These are phyloP conservation scores for Aspergillus terreus DNA, from an alignment of 2,329 filamentous ascomycete species.

Conservation along the genomic window DNA sequence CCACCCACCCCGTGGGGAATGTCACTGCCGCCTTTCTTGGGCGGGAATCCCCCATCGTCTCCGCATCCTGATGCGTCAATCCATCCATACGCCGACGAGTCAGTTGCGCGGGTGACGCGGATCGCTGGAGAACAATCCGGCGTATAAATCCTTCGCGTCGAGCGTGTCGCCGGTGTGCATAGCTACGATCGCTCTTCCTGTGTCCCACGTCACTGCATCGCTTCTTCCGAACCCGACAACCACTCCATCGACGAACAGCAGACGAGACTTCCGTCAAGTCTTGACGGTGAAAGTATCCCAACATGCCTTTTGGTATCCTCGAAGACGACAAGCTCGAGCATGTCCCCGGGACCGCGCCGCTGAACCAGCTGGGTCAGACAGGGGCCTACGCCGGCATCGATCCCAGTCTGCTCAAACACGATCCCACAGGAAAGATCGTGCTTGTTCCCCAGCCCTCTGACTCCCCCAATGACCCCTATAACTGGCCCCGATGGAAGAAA, in stretches of 20 bases:
- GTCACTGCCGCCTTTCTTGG: not conserved
- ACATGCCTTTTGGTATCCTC: constrained; percentile 29
- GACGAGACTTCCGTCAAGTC: too few species aligned
- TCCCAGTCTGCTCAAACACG: constrained; percentile 29
- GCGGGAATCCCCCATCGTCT: not conserved
- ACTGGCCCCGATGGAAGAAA: constrained; percentile 27
- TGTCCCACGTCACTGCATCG: not conserved
- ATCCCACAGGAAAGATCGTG: constrained; percentile 23
- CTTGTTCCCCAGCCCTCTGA: constrained; percentile 25
- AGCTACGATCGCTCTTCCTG: not conserved
- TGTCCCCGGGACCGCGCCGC: constrained; percentile 28
- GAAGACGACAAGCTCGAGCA: constrained; percentile 28
- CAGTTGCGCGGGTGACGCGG: not conserved
- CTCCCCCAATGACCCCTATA: constrained; percentile 24
- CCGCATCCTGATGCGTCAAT: constrained; percentile 1
- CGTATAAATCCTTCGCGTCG: not conserved
- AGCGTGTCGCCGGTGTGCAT: not conserved
- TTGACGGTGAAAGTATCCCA: not conserved
- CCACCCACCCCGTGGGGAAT: not conserved
- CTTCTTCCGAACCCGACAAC: too few species aligned
- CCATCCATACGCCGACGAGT: not conserved
- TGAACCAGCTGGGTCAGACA: constrained; percentile 4
- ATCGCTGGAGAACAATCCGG: not conserved
- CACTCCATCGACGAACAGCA: too few species aligned
- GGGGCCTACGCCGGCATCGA: constrained; percentile 16